phyloP scores from a whole-genome alignment of 108 stramenopile species.

The Nitzschia sp. region DNA sequence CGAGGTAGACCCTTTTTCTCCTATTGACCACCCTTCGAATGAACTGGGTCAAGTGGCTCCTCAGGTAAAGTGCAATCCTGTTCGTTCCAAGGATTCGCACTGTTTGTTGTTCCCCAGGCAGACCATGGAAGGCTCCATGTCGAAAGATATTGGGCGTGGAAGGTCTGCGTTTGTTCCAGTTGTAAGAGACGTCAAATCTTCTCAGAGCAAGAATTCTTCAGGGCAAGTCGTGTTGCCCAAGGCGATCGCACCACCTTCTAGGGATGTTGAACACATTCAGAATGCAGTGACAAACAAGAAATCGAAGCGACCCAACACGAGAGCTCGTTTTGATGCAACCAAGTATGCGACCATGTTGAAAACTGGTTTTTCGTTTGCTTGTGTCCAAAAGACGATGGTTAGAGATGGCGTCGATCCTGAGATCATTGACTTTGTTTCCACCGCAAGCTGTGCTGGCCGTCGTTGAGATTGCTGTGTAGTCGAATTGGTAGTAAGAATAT shows the following conservation, averaged over 20 bases:
- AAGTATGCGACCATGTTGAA: conserved; percentile 27
- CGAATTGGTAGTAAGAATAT: too few relatives aligned
- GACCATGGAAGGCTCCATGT: too few relatives aligned
- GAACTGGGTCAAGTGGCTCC: too few relatives aligned
- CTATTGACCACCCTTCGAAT: neutral
- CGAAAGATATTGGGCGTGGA: too few relatives aligned
- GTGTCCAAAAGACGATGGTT: conserved; percentile 18
- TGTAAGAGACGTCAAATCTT: neutral
- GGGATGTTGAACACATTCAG: conserved; percentile 8
- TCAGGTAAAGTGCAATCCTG: too few relatives aligned
- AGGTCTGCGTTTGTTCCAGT: too few relatives aligned
- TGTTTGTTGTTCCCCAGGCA: too few relatives aligned
- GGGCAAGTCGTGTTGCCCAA: neutral
- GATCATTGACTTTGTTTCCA: conserved; percentile 5
- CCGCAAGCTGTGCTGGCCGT: neutral
- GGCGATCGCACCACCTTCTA: conserved; percentile 1
- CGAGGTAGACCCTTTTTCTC: neutral
- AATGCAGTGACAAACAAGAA: neutral
- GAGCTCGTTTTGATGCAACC: neutral
- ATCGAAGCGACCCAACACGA: neutral
- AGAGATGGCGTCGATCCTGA: conserved; percentile 20
- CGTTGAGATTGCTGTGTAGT: neutral
- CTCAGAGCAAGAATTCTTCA: neutral
- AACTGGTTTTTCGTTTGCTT: conserved; percentile 8
- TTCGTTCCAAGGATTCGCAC: too few relatives aligned